A percentile compares a stretch with the other conserved stretches of the same genome.
These are phyloP conservation scores for Hyaloperonospora brassicae DNA, from an alignment of 352 stramenopile species.

Conservation along the genomic window DNA sequence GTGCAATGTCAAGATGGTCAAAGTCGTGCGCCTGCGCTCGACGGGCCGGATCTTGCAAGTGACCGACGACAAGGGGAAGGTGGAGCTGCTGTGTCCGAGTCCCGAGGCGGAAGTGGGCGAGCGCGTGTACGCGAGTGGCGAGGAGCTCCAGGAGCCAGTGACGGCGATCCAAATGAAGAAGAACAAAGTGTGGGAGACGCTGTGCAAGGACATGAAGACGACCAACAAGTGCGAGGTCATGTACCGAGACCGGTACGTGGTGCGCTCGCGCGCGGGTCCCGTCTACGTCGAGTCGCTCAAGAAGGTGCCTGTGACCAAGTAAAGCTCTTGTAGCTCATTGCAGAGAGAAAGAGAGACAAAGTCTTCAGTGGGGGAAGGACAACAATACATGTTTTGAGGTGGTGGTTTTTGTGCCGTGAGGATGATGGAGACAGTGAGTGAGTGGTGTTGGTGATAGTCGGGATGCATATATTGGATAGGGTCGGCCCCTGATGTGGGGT, in stretches of 20 bases:
- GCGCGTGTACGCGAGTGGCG: constrained; percentile 61
- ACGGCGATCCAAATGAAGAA: constrained; percentile 82
- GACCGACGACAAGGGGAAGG: constrained; percentile 44
- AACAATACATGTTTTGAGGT: too few relatives aligned
- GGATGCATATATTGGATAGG: too few relatives aligned
- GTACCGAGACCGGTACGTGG: constrained; percentile 54
- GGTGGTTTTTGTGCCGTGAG: too few relatives aligned
- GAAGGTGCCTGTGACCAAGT: constrained; percentile 40
- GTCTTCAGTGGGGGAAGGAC: too few relatives aligned
- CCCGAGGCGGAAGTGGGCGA: constrained; percentile 60
- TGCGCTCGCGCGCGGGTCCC: constrained; percentile 47
- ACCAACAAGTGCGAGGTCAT: constrained; percentile 69
- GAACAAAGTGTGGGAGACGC: constrained; percentile 75
- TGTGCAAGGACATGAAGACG: constrained; percentile 69
- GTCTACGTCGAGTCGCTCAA: constrained; percentile 57
- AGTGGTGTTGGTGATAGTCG: too few relatives aligned
- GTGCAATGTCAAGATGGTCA: constrained; percentile 73
- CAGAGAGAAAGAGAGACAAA: too few relatives aligned
- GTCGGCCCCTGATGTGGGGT: too few relatives aligned
- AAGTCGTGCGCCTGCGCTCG: constrained; percentile 55
- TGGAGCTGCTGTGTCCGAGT: constrained; percentile 57
- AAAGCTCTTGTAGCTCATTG: too few relatives aligned
- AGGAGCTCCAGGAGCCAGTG: constrained; percentile 60
- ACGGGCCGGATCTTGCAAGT: constrained; percentile 53
- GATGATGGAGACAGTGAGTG: too few relatives aligned